These are phyloP conservation scores for Lentinula lateritia DNA, from an alignment of 768 basidiomycete genomes.

Conservation along the genomic window DNA sequence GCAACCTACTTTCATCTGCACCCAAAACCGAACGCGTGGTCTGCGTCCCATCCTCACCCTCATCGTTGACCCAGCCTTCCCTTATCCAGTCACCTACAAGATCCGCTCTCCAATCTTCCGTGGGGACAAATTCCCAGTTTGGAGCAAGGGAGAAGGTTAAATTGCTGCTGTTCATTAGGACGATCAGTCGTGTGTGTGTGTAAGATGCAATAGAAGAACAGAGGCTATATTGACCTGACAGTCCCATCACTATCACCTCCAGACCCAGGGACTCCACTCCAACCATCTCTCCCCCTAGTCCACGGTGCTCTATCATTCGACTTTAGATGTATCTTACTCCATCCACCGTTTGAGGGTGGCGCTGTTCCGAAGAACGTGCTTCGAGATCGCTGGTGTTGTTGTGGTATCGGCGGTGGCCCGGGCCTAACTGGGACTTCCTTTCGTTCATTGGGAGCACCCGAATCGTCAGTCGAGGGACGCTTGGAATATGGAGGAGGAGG, in stretches of 20 bases:
- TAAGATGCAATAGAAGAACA: background rate
- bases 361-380: background rate
- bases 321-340: constrained; percentile 40
- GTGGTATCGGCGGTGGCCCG: background rate
- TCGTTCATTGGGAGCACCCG: background rate
- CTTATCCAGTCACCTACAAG: constrained; percentile 49
- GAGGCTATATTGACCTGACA: constrained; percentile 50
- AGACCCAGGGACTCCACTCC: constrained; percentile 44
- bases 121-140: constrained; percentile 70
- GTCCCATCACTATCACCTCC: constrained; percentile 35
- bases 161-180: constrained; percentile 52
- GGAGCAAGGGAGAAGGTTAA: constrained; percentile 72
- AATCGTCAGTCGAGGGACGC: background rate
- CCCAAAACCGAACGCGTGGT: constrained; percentile 1
- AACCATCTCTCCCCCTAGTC: constrained; percentile 69
- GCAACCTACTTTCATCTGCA: constrained; percentile 20
- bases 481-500: background rate
- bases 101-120: constrained; percentile 76
- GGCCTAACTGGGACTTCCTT: background rate
- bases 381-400: constrained; percentile 6
- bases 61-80: background rate
- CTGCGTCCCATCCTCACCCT: background rate
- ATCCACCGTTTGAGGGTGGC: constrained; percentile 13
- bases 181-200: background rate
- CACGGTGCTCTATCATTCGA: constrained; percentile 53